Evolutionary conservation across 1,284 basidiomycete genomes (phyloP), one percentile per base, ranked within the genome.

Genomic region (Cystobasidium slooffiae): DNA sequence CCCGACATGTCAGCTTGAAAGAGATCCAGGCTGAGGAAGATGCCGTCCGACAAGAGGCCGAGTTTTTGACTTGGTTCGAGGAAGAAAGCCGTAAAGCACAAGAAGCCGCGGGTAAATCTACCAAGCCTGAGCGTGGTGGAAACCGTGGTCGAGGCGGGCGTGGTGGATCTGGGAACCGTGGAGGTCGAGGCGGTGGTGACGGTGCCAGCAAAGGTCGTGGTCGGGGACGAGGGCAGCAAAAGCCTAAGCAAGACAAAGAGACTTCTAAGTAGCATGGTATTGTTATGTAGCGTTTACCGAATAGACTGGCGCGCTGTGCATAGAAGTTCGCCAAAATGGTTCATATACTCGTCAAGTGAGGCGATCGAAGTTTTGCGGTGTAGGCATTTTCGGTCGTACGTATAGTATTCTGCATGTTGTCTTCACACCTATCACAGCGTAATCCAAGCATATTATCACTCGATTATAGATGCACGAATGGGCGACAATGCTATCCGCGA

Each of bases 401-500:
- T 31, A 31, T 31, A 31, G 31, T 31, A 31, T 31, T 31, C 31
- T 31, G 31, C 31, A 31, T 31, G 31, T 31, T 31, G 31, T 31
- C 31, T 31, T 31, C 31, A 31, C 31, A 31, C 5, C 31, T 5
- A 31, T 31, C 31, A 31, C 31, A 31, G 31, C 31, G 31, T 31
- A 31, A 31, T 31, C 31, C 31, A 31, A 31, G 31, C 31, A 31
- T 31, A 31, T 31, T 31, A 31, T 31, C 31, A 31, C 31, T 31
- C 31, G 31, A 31, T 31, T 5, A 31, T 31, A 63, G 46, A 63
- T 63, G 61, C 46, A 49, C 64, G 37, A 16, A 73, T 66, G 70
- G 70, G 62, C 22, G 70, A 73, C 80, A 84, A 85, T 44, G 87
- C 90, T 2, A 85, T 91, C 44, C 86, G 91, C 43, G 85, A 86